phyloP scores from a whole-genome alignment of 1,284 basidiomycete species.

The Fomitiporia mediterranea region DNA sequence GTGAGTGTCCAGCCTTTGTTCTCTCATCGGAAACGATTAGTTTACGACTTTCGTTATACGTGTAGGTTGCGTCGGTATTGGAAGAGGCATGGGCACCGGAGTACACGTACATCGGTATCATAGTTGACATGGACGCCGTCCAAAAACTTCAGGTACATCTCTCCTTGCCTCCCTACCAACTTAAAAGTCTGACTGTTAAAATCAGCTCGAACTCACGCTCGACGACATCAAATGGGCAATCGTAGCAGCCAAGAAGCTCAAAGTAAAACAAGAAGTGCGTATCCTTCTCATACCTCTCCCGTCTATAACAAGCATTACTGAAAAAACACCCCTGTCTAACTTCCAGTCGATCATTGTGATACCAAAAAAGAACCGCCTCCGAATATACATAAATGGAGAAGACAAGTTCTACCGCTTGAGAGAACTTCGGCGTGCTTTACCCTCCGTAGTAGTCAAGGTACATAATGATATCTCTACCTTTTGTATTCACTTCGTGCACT shows the following conservation, averaged over 20 bases:
- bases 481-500: too few relatives aligned
- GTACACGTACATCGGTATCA: conserved; percentile 91
- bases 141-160: conserved; percentile 76
- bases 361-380: conserved; percentile 73
- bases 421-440: conserved; percentile 76
- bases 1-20: conserved; percentile 43
- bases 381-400: conserved; percentile 81
- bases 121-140: conserved; percentile 88
- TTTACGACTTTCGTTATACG: too few relatives aligned
- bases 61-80: conserved; percentile 84
- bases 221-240: conserved; percentile 95
- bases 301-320: too few relatives aligned
- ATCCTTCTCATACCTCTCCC: background rate
- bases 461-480: conserved; percentile 14
- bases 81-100: conserved; percentile 96
- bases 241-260: conserved; percentile 83
- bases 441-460: conserved; percentile 87
- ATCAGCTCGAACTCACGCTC: conserved; percentile 84
- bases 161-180: conserved; percentile 16
- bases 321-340: too few relatives aligned
- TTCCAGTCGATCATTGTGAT: conserved; percentile 75
- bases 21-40: too few relatives aligned
- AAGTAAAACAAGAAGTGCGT: conserved; percentile 80
- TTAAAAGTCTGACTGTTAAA: background rate
- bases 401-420: conserved; percentile 89